Percentiles rank a stretch among this genome's conserved stretches.
Evolutionary conservation across 352 stramenopile species (phyloP).

Genomic region (Phytophthora lateralis): DNA sequence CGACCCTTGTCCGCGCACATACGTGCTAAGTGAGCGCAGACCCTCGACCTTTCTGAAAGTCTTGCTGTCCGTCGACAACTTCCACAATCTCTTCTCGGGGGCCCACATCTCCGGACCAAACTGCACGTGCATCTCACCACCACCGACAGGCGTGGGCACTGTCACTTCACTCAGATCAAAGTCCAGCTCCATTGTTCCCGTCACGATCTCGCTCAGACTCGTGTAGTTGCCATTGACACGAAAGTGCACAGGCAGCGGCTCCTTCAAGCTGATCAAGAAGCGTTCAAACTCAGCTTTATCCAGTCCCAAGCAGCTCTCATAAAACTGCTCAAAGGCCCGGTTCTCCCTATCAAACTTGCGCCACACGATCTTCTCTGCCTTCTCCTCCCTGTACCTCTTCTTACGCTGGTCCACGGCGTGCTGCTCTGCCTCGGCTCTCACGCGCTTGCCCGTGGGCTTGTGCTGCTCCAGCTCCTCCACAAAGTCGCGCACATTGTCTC

Average conservation of each 20-base stretch:
- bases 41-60: constrained; percentile 87
- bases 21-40: constrained; percentile 91
- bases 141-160: constrained; percentile 59
- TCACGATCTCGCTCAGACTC: constrained; percentile 83
- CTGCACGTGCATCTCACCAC: constrained; percentile 56
- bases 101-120: constrained; percentile 76
- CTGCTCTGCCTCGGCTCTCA: constrained; percentile 58
- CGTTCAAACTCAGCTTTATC: constrained; percentile 71
- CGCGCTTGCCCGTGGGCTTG: constrained; percentile 47
- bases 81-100: constrained; percentile 71
- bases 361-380: constrained; percentile 88
- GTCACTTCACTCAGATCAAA: constrained; percentile 63
- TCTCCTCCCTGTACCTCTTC: constrained; percentile 64
- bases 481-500: constrained; percentile 68
- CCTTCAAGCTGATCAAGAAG: constrained; percentile 81
- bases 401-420: constrained; percentile 59
- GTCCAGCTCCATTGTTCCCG: constrained; percentile 70
- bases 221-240: constrained; percentile 88
- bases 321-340: constrained; percentile 83
- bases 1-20: constrained; percentile 90
- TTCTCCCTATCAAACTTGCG: constrained; percentile 89
- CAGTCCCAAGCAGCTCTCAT: constrained; percentile 74
- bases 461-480: constrained; percentile 45
- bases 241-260: constrained; percentile 83
- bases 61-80: constrained; percentile 77